These are phyloP conservation scores for Striga asiatica DNA, from an alignment of 257 asterid genomes.

Conservation along the genomic window DNA sequence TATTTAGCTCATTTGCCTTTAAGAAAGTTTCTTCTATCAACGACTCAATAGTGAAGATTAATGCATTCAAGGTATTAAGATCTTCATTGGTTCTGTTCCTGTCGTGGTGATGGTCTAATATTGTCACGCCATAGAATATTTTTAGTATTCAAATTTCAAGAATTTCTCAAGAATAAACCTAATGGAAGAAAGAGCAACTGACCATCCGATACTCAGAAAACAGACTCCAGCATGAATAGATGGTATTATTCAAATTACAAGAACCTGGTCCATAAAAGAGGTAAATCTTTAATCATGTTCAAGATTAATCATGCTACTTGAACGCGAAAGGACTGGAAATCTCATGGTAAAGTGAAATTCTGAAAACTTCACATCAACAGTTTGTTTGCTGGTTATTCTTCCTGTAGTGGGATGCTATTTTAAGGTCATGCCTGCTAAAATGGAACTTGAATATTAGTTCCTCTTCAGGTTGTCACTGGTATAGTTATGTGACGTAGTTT, in stretches of 20 bases:
- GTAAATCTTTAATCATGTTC: background rate
- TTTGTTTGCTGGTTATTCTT: background rate
- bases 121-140: background rate
- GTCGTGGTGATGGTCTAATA: background rate
- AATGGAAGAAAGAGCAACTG: background rate
- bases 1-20: background rate
- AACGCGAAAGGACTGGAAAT: background rate
- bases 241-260: background rate
- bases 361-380: background rate
- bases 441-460: background rate
- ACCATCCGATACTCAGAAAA: background rate
- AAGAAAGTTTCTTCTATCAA: background rate
- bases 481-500: background rate
- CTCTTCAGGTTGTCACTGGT: conserved; percentile 1
- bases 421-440: background rate
- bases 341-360: background rate
- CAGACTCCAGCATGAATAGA: background rate
- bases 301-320: no score
- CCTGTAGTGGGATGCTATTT: background rate
- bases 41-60: background rate
- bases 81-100: background rate
- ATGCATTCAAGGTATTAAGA: background rate
- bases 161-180: background rate
- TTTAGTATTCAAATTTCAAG: background rate
- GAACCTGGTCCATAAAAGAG: background rate